Conservation (phyloP, 306 rosid species). For the Begonia masoniana region DNA sequence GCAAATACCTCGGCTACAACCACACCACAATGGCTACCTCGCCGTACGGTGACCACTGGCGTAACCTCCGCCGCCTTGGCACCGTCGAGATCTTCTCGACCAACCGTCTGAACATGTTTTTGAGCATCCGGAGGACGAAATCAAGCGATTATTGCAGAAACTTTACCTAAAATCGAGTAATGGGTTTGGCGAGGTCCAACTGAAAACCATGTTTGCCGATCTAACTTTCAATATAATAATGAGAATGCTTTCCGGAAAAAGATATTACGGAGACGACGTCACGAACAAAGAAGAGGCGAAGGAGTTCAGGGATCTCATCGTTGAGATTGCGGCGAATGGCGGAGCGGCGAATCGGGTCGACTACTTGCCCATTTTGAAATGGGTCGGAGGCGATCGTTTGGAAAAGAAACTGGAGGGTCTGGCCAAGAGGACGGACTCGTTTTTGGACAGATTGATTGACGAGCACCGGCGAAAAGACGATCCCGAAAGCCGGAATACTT, state of each 20-base stretch:
- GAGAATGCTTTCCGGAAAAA: conserved; percentile 66
- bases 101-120: conserved; percentile 20
- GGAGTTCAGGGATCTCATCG: conserved; percentile 21
- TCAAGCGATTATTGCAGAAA: conserved; percentile 17
- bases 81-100: conserved; percentile 53
- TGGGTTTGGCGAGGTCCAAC: conserved; percentile 20
- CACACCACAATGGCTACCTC: conserved; percentile 17
- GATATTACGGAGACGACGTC: conserved; percentile 33
- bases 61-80: conserved; percentile 55
- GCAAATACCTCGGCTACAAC: conserved; percentile 36
- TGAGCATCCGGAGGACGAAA: conserved; percentile 32
- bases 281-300: conserved; percentile 25
- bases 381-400: conserved; percentile 14
- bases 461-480: conserved; percentile 23
- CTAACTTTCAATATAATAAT: conserved; percentile 45
- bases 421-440: conserved; percentile 8
- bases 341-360: conserved; percentile 23
- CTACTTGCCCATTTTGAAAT: conserved; percentile 28
- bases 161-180: conserved; percentile 8
- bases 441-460: conserved; percentile 49
- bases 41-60: conserved; percentile 69
- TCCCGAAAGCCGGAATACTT: conserved; percentile 15
- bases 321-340: conserved; percentile 8
- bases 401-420: conserved; percentile 9
- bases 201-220: conserved; percentile 27